Percentiles rank a stretch among this genome's conserved stretches.
Conservation (phyloP, 202 grass and related monocot species). For the Schoenoplectus tabernaemontani region DNA sequence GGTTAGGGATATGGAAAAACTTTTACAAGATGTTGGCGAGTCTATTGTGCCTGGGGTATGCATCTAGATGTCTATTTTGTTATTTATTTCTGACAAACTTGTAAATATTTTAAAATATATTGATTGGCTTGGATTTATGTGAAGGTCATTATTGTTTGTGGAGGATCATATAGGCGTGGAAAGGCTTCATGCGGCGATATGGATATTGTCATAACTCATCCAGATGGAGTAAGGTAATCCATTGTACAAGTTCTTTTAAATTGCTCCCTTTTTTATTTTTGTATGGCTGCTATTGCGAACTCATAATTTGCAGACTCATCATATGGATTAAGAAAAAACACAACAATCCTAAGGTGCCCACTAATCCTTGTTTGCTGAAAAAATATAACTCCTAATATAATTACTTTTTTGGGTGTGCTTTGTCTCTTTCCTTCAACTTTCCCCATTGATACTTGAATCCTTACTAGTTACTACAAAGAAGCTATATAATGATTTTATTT, state of each 20-base stretch:
- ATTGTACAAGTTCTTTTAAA: background rate
- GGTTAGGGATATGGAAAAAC: conserved; percentile 79
- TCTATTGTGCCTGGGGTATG: conserved; percentile 78
- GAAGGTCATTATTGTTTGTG: conserved; percentile 77
- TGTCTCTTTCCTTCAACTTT: background rate
- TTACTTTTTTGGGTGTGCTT: background rate
- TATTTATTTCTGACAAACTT: background rate
- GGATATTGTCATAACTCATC: conserved; percentile 88
- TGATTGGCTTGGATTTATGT: conserved; percentile 23
- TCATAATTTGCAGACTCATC: background rate
- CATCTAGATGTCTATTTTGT: background rate
- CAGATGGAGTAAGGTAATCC: conserved; percentile 73
- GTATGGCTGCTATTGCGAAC: background rate
- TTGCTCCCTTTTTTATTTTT: background rate
- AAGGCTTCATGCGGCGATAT: conserved; percentile 96
- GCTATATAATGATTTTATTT: background rate
- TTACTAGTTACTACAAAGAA: background rate
- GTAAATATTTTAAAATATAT: background rate
- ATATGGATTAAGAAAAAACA: background rate
- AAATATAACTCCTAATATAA: background rate
- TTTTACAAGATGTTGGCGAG: conserved; percentile 62
- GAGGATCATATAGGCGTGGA: conserved; percentile 95
- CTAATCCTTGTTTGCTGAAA: background rate
- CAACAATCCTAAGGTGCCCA: too few relatives aligned
- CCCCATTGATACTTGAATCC: background rate